These are phyloP conservation scores for Macadamia integrifolia DNA, from an alignment of 164 flowering plant genomes.

Conservation along the genomic window DNA sequence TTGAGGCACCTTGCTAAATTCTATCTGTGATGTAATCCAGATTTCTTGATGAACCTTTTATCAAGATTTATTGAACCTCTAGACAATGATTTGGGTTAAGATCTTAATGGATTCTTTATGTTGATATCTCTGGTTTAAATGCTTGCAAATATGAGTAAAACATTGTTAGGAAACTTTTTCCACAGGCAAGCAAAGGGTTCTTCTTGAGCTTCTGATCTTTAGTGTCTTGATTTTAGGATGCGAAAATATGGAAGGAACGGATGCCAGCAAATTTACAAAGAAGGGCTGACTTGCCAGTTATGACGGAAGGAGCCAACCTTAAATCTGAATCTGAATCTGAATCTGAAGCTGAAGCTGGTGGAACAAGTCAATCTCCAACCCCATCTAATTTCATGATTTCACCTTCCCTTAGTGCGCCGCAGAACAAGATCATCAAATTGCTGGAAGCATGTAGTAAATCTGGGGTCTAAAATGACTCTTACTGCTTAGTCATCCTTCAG, in stretches of 20 bases:
- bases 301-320: conserved; percentile 36
- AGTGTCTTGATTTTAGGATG: conserved; percentile 48
- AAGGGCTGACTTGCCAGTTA: conserved; percentile 45
- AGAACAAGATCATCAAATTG: conserved; percentile 58
- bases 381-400: conserved; percentile 41
- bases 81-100: background rate
- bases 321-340: conserved; percentile 16
- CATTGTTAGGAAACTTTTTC: background rate
- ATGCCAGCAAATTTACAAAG: conserved; percentile 39
- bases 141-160: background rate
- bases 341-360: conserved; percentile 19
- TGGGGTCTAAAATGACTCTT: conserved; percentile 27
- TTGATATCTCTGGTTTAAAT: background rate
- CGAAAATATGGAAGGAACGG: conserved; percentile 90
- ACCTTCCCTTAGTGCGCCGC: conserved; percentile 93
- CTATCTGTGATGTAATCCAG: too few species aligned
- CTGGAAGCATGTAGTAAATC: conserved; percentile 73
- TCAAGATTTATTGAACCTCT: too few species aligned
- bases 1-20: too few species aligned
- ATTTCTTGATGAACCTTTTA: too few species aligned
- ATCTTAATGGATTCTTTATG: background rate
- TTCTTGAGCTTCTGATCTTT: background rate
- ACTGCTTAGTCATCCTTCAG: background rate
- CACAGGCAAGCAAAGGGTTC: background rate
- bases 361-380: conserved; percentile 22